These are phyloP conservation scores for Fusarium setosum DNA, from an alignment of 2,329 filamentous ascomycete genomes.

Conservation along the genomic window DNA sequence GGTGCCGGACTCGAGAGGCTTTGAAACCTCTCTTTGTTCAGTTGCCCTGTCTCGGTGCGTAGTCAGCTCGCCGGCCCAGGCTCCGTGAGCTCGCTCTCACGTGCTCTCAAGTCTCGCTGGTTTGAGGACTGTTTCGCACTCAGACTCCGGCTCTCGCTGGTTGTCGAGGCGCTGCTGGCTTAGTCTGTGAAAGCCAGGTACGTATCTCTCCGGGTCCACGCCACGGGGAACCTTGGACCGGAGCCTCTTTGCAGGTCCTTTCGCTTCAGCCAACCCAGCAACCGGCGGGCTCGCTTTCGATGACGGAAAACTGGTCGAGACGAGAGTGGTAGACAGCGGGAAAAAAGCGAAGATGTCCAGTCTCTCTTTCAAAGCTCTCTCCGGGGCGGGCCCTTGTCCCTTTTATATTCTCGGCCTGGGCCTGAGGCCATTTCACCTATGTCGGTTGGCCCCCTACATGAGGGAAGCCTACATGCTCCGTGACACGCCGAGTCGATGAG, in stretches of 20 bases:
- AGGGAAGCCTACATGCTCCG: slow-evolving; percentile 3
- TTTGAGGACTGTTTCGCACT: slow-evolving; percentile 12
- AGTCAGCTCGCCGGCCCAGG: background rate
- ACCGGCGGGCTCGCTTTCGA: slow-evolving; percentile 33
- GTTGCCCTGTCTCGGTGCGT: background rate
- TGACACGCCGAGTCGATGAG: slow-evolving; percentile 13
- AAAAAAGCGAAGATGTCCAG: slow-evolving; percentile 26
- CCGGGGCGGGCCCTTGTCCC: slow-evolving; percentile 33
- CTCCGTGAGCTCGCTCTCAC: slow-evolving; percentile 9
- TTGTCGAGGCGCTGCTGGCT: slow-evolving; percentile 1
- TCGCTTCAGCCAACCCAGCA: slow-evolving; percentile 37
- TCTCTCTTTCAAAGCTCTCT: slow-evolving; percentile 20
- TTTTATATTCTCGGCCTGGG: slow-evolving; percentile 41
- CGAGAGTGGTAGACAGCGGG: slow-evolving; percentile 5
- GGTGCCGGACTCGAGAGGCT: background rate
- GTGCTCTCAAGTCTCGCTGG: slow-evolving; percentile 15
- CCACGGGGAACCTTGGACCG: slow-evolving; percentile 18
- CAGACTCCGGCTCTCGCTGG: background rate
- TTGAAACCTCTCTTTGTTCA: background rate
- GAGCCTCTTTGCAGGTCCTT: slow-evolving; percentile 29
- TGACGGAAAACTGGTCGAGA: slow-evolving; percentile 31
- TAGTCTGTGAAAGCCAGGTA: slow-evolving; percentile 21
- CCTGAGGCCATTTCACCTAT: slow-evolving; percentile 35
- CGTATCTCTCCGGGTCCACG: slow-evolving; percentile 34
- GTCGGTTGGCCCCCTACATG: slow-evolving; percentile 1